Evolutionary conservation across 208 protist species (phyloP).

Genomic region (Trichomonas tenax): DNA sequence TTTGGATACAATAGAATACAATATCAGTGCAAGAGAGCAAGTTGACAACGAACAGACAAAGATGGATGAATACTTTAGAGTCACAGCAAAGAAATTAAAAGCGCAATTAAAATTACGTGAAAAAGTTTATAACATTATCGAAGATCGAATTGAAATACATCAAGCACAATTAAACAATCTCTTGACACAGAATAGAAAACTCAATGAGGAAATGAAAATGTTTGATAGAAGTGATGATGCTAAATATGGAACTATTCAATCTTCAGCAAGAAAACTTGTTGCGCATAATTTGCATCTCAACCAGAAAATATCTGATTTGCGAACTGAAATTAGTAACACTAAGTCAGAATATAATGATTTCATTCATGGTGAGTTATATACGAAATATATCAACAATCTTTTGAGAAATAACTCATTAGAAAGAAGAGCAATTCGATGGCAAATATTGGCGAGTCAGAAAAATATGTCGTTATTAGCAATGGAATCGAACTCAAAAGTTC

Average conservation of each 20-base stretch:
- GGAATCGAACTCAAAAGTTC: not conserved
- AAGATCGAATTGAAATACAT: not conserved
- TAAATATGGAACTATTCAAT: not conserved
- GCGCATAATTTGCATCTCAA: not conserved
- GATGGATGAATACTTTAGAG: not conserved
- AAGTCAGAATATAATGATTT: not conserved
- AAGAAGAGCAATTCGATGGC: not conserved
- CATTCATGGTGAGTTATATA: not conserved
- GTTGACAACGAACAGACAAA: not conserved
- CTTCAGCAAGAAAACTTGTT: not conserved
- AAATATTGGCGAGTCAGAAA: not conserved
- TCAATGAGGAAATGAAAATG: not conserved
- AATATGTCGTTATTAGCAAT: not conserved
- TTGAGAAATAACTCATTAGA: not conserved
- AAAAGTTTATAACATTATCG: not conserved
- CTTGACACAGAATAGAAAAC: not conserved
- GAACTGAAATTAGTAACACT: not conserved
- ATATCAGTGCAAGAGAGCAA: not conserved
- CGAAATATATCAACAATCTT: not conserved
- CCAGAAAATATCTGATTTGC: not conserved
- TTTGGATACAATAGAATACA: not conserved
- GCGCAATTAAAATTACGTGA: not conserved
- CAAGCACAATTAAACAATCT: not conserved
- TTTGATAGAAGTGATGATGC: not conserved
- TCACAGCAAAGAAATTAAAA: not conserved